A percentile compares a stretch with the other conserved stretches of the same genome.
Conservation (phyloP, 2,329 filamentous ascomycete species). For the Ascosphaera aggregata region DNA sequence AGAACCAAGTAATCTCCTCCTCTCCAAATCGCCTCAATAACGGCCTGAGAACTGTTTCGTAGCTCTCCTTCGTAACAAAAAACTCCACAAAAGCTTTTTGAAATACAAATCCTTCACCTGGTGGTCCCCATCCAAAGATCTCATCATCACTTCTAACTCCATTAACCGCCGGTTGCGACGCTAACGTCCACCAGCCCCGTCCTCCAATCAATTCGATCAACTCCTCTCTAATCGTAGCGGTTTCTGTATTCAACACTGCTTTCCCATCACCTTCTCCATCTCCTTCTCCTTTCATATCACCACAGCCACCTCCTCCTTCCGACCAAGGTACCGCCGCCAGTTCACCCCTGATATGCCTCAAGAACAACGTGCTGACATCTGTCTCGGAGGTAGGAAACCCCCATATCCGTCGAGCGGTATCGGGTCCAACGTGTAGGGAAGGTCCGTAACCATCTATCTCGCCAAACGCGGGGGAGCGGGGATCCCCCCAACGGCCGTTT, state of each 20-base stretch:
- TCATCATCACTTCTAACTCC: slow-evolving; percentile 52
- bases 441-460: slow-evolving; percentile 97
- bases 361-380: slow-evolving; percentile 64
- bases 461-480: slow-evolving; percentile 77
- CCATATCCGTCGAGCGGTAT: slow-evolving; percentile 67
- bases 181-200: slow-evolving; percentile 85
- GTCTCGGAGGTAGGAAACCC: slow-evolving; percentile 43
- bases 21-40: slow-evolving; percentile 36
- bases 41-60: slow-evolving; percentile 35
- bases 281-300: no score
- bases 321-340: slow-evolving; percentile 78
- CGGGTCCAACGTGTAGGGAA: slow-evolving; percentile 75
- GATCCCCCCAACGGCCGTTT: slow-evolving; percentile 88
- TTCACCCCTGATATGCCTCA: slow-evolving; percentile 55
- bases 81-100: slow-evolving; percentile 98
- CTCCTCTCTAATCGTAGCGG: slow-evolving; percentile 51
- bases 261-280: slow-evolving; percentile 15
- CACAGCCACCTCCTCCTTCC: slow-evolving; percentile 47
- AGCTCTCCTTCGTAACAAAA: slow-evolving; percentile 58
- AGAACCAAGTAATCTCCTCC: slow-evolving; percentile 65
- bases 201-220: slow-evolving; percentile 53
- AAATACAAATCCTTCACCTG: slow-evolving; percentile 71
- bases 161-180: slow-evolving; percentile 85
- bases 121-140: slow-evolving; percentile 83
- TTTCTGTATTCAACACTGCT: slow-evolving; percentile 50